Evolutionary conservation across 2,329 filamentous ascomycete species (phyloP).

Genomic region (Aspergillus hiratsukae): DNA sequence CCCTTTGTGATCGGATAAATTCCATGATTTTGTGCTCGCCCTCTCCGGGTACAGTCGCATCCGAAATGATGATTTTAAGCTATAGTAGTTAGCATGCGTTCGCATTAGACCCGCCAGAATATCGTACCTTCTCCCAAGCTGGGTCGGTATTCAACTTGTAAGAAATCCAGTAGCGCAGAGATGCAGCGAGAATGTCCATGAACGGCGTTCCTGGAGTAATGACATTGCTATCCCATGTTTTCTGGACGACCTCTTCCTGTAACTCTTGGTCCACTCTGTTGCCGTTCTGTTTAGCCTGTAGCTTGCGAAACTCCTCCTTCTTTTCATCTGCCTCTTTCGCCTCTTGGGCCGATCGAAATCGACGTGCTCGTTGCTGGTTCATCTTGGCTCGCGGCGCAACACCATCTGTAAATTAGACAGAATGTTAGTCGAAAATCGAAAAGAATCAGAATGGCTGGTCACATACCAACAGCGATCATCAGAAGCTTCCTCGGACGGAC

Average conservation of each 20-base stretch:
- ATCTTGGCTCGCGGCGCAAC: constrained; percentile 98
- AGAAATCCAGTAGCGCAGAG: constrained; percentile 91
- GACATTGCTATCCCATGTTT: constrained; percentile 83
- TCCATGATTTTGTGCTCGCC: constrained; percentile 99
- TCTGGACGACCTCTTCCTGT: constrained; percentile 63
- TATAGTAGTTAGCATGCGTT: constrained; percentile 26
- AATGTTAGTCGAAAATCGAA: not conserved
- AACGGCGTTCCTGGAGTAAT: constrained; percentile 98
- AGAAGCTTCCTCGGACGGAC: constrained; percentile 90
- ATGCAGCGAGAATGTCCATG: constrained; percentile 90
- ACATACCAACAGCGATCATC: constrained; percentile 87
- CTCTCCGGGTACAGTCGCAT: constrained; percentile 95
- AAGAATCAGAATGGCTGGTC: constrained; percentile 1
- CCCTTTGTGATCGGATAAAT: constrained; percentile 89
- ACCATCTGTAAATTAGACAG: constrained; percentile 59
- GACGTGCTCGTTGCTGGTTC: constrained; percentile 96
- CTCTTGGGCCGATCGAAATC: constrained; percentile 91
- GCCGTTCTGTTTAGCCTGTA: constrained; percentile 74
- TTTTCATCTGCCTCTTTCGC: constrained; percentile 91
- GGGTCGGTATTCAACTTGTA: constrained; percentile 98
- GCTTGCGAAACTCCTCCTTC: constrained; percentile 79
- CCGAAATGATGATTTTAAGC: constrained; percentile 96
- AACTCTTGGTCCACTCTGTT: constrained; percentile 59
- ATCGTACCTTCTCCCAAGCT: constrained; percentile 71
- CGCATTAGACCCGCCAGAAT: not conserved